A percentile compares a stretch with the other conserved stretches of the same genome.
Evolutionary conservation across 306 rosid species (phyloP).

Genomic region (Ziziphus jujuba): DNA sequence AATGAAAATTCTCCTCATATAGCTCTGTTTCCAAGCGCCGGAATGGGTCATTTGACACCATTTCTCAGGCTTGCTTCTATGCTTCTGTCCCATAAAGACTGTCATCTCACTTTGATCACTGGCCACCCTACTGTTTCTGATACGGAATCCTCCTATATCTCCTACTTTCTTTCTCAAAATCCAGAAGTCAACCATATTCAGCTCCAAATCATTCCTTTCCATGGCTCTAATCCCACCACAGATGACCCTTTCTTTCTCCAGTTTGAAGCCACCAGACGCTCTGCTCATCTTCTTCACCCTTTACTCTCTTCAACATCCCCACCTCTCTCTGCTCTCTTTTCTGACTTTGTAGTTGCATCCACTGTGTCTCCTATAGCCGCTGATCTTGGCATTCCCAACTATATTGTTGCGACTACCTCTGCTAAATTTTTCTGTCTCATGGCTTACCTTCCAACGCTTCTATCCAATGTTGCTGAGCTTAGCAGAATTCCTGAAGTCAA

Average conservation of each 20-base stretch:
- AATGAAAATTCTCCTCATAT: constrained; percentile 14
- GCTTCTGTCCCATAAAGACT: background rate
- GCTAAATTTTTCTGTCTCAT: constrained; percentile 9
- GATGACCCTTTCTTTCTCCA: constrained; percentile 32
- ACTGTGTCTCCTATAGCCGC: background rate
- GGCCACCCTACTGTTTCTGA: constrained; percentile 17
- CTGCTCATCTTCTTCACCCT: constrained; percentile 20
- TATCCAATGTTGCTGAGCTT: background rate
- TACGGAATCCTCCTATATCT: constrained; percentile 21
- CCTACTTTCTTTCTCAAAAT: constrained; percentile 18
- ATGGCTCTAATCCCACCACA: background rate
- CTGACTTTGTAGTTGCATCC: constrained; percentile 4
- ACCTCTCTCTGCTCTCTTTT: constrained; percentile 20
- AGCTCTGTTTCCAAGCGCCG: constrained; percentile 29
- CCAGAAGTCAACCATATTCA: constrained; percentile 23
- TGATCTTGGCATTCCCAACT: constrained; percentile 20
- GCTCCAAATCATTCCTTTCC: constrained; percentile 7
- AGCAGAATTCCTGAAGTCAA: background rate
- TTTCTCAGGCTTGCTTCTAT: constrained; percentile 27
- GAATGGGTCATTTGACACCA: constrained; percentile 35
- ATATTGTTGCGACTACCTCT: constrained; percentile 19
- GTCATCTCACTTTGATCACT: constrained; percentile 21
- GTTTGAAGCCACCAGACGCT: constrained; percentile 18
- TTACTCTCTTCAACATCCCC: constrained; percentile 11
- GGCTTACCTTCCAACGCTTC: constrained; percentile 20